These are phyloP conservation scores for Dictyostelium citrinum DNA, from an alignment of 78 protist genomes.

Conservation along the genomic window DNA sequence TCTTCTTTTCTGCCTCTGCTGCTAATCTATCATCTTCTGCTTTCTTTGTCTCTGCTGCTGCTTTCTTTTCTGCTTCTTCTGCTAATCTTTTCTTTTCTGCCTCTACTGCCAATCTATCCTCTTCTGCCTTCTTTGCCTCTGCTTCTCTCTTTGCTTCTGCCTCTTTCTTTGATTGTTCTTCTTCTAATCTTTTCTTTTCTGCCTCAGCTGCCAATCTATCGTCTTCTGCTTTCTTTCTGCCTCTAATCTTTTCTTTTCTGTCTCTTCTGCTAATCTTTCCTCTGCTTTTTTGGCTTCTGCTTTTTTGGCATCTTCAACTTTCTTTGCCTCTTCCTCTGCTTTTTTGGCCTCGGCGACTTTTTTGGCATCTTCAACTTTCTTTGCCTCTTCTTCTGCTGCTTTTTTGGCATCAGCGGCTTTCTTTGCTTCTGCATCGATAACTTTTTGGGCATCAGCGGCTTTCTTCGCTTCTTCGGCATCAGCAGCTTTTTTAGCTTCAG, in stretches of 20 bases:
- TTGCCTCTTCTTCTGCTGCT: not conserved
- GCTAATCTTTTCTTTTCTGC: not conserved
- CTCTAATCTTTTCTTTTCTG: not conserved
- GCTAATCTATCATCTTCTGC: not conserved
- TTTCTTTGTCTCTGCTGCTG: not conserved
- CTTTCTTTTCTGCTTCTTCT: not conserved
- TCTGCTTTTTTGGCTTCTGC: not conserved
- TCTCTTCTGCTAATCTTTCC: not conserved
- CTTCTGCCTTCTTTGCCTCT: not conserved
- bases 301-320: not conserved
- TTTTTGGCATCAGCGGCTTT: not conserved
- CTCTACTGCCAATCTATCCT: not conserved
- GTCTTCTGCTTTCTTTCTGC: not conserved
- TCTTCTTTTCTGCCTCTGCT: not conserved
- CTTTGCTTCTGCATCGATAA: not conserved
- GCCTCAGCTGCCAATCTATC: slow-evolving; percentile 15
- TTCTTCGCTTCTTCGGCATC: not conserved
- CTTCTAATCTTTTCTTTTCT: not conserved
- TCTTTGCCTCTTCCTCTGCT: not conserved
- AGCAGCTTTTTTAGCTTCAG: not conserved
- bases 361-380: not conserved
- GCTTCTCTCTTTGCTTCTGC: not conserved
- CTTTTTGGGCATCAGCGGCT: too few relatives aligned
- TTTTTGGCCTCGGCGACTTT: not conserved
- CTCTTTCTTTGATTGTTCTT: not conserved